Percentiles rank a stretch among this genome's conserved stretches.
Conservation (phyloP, 225 moss, liverwort and hornwort species). For the Asterella californica region DNA sequence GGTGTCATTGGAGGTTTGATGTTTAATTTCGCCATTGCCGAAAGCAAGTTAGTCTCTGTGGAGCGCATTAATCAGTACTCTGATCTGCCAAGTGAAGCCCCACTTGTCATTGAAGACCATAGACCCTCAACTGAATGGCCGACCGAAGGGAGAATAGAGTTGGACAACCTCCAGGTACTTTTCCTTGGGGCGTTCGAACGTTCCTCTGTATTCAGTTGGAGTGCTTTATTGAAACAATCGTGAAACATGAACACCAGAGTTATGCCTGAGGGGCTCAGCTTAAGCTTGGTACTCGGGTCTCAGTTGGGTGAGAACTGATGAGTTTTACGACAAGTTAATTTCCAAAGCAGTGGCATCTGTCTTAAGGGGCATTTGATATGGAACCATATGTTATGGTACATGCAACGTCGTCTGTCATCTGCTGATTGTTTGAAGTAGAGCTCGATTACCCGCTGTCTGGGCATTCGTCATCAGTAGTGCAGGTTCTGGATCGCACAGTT, state of each 20-base stretch:
- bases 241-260: not conserved
- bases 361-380: too few species aligned
- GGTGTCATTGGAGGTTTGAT: slow-evolving; percentile 26
- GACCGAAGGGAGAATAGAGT: slow-evolving; percentile 31
- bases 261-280: not conserved
- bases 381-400: too few species aligned
- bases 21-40: slow-evolving; percentile 26
- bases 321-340: not conserved
- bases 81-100: too few species aligned
- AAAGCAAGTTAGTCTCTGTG: slow-evolving; percentile 37
- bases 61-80: too few species aligned
- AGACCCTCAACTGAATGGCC: slow-evolving; percentile 39
- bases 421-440: too few species aligned
- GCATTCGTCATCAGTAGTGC: too few species aligned
- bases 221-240: not conserved
- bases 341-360: not conserved
- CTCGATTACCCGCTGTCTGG: too few species aligned
- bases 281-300: not conserved
- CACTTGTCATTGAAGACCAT: slow-evolving; percentile 25
- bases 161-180: slow-evolving; percentile 34
- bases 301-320: too few species aligned
- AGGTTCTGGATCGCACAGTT: too few species aligned
- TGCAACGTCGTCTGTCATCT: too few species aligned
- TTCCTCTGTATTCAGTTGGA: not conserved
- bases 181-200: not conserved